Evolutionary conservation across 1,139 yeast species (phyloP).

Genomic region (Eremothecium coryli): DNA sequence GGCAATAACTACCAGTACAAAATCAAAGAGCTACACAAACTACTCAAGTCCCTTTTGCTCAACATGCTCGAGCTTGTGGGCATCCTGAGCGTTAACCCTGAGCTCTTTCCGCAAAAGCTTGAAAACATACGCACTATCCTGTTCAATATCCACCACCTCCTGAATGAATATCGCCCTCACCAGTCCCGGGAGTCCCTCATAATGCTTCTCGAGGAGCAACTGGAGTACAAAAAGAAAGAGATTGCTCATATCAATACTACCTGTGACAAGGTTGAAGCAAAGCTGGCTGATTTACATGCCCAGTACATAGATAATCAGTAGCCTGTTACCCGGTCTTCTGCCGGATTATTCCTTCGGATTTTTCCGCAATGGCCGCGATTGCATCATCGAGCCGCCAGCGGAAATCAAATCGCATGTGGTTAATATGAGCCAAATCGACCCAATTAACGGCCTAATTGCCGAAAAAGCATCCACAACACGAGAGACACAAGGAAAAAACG

Average conservation of each 20-base stretch:
- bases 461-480: no score
- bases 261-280: conserved; percentile 37
- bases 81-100: conserved; percentile 61
- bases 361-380: background rate
- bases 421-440: no score
- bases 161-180: conserved; percentile 82
- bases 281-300: conserved; percentile 30
- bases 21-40: conserved; percentile 56
- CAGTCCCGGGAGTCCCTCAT: conserved; percentile 78
- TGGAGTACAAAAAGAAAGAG: conserved; percentile 45
- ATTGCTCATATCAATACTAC: conserved; percentile 43
- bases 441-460: no score
- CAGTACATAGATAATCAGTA: conserved; percentile 2
- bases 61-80: conserved; percentile 70
- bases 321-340: background rate
- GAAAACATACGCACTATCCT: conserved; percentile 66
- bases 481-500: no score
- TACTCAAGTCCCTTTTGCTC: conserved; percentile 58
- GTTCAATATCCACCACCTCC: conserved; percentile 72
- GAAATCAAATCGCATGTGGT: background rate
- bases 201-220: conserved; percentile 56
- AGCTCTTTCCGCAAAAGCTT: conserved; percentile 51
- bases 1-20: conserved; percentile 39
- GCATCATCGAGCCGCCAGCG: background rate
- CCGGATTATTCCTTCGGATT: no score